phyloP scores from a whole-genome alignment of 108 stramenopile genomes.

The Fragilaria radians region DNA sequence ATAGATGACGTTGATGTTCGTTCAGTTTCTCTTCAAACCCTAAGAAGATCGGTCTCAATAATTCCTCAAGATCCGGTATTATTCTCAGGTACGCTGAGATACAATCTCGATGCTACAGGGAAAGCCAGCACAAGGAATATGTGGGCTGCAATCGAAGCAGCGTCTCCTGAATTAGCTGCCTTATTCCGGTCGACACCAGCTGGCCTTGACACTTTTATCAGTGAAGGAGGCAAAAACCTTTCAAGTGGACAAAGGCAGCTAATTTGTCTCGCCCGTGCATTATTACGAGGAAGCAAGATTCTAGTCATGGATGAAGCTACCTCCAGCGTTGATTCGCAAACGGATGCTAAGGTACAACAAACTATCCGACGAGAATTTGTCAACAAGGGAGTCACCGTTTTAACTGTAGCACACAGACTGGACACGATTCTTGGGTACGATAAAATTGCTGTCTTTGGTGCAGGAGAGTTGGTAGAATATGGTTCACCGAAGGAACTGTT shows the following conservation, averaged over 20 bases:
- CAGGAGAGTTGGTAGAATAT: slow-evolving; percentile 74
- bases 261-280: slow-evolving; percentile 86
- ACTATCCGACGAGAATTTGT: slow-evolving; percentile 73
- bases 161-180: slow-evolving; percentile 50
- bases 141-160: slow-evolving; percentile 72
- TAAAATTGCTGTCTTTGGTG: slow-evolving; percentile 84
- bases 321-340: slow-evolving; percentile 59
- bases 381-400: slow-evolving; percentile 72
- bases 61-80: slow-evolving; percentile 96
- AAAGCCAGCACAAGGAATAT: slow-evolving; percentile 53
- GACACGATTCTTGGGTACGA: slow-evolving; percentile 90
- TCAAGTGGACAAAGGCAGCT: slow-evolving; percentile 88
- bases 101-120: slow-evolving; percentile 85
- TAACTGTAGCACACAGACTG: slow-evolving; percentile 87
- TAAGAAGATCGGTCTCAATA: slow-evolving; percentile 79
- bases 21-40: slow-evolving; percentile 56
- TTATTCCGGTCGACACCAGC: slow-evolving; percentile 28
- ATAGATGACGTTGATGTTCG: slow-evolving; percentile 93
- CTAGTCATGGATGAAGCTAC: slow-evolving; percentile 89
- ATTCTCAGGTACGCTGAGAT: slow-evolving; percentile 82
- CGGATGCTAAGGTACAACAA: slow-evolving; percentile 66
- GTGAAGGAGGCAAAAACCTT: slow-evolving; percentile 85
- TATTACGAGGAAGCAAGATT: slow-evolving; percentile 71
- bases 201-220: slow-evolving; percentile 48
- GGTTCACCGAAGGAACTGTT: slow-evolving; percentile 54